These are phyloP conservation scores for Copromyces sp. DNA, from an alignment of 495 filamentous ascomycete species.

Conservation along the genomic window DNA sequence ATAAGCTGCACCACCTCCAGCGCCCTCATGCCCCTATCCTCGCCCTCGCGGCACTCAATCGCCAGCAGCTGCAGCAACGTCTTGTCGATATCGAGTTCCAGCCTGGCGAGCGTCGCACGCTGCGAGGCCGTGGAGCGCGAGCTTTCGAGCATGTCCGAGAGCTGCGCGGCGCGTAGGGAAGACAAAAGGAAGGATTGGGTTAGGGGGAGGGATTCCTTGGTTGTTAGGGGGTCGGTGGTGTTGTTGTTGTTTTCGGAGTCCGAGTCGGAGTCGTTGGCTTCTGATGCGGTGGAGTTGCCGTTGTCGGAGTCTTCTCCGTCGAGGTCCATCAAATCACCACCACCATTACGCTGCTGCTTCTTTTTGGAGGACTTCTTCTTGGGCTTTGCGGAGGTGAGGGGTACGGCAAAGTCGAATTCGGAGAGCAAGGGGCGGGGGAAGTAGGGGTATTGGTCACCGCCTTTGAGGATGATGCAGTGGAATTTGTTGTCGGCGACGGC, in stretches of 20 bases:
- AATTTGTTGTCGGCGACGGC: slow-evolving; percentile 87
- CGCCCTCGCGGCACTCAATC: slow-evolving; percentile 80
- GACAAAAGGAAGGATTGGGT: slow-evolving; percentile 76
- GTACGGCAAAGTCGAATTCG: slow-evolving; percentile 88
- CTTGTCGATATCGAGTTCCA: slow-evolving; percentile 78
- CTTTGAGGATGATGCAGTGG: slow-evolving; percentile 98
- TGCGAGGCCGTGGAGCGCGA: slow-evolving; percentile 47
- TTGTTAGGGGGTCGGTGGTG: slow-evolving; percentile 7
- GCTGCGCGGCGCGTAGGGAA: slow-evolving; percentile 56
- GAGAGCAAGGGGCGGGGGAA: slow-evolving; percentile 86
- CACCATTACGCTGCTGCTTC: slow-evolving; percentile 26
- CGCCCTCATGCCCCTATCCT: slow-evolving; percentile 88
- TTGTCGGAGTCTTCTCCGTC: slow-evolving; percentile 26
- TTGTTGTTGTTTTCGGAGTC: slow-evolving; percentile 22
- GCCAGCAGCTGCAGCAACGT: slow-evolving; percentile 81
- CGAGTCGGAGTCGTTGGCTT: slow-evolving; percentile 20
- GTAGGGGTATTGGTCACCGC: slow-evolving; percentile 84
- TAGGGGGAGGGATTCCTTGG: slow-evolving; percentile 36
- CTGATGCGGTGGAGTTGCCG: slow-evolving; percentile 1
- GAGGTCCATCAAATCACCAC: slow-evolving; percentile 17
- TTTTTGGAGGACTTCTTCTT: slow-evolving; percentile 21
- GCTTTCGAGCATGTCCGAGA: slow-evolving; percentile 56
- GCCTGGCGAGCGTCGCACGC: slow-evolving; percentile 53
- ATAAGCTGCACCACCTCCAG: slow-evolving; percentile 72
- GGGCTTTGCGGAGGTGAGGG: slow-evolving; percentile 47